Evolutionary conservation across 1,284 basidiomycete genomes (phyloP).

Genomic region (Abortiporus biennis): DNA sequence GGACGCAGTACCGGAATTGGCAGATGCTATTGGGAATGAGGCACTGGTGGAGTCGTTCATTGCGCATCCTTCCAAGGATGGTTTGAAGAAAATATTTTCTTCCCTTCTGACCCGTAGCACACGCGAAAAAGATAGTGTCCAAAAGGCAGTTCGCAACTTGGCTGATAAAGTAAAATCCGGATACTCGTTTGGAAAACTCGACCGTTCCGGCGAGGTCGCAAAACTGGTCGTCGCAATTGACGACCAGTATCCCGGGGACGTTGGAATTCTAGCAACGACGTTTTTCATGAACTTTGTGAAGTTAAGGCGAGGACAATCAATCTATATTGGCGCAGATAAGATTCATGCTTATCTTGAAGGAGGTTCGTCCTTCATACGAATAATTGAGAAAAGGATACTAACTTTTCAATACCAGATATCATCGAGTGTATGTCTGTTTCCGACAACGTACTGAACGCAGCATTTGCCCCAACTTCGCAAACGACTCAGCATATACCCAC

Average conservation of each 20-base stretch:
- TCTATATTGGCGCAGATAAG: conserved; percentile 92
- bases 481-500: conserved; percentile 89
- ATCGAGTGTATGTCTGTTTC: conserved; percentile 97
- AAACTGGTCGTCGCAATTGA: conserved; percentile 71
- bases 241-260: conserved; percentile 82
- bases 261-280: conserved; percentile 81
- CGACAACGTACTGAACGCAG: conserved; percentile 97
- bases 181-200: too few relatives aligned
- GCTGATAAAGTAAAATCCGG: conserved; percentile 11
- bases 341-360: conserved; percentile 95
- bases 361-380: conserved; percentile 40
- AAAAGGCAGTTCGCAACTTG: conserved; percentile 11
- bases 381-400: not conserved
- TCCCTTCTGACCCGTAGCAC: conserved; percentile 58
- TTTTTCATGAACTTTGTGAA: conserved; percentile 87
- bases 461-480: conserved; percentile 66
- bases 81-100: conserved; percentile 66
- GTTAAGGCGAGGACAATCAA: conserved; percentile 79
- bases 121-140: conserved; percentile 11
- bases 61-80: conserved; percentile 33
- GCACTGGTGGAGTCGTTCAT: conserved; percentile 10
- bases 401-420: conserved; percentile 57
- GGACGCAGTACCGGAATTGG: conserved; percentile 68
- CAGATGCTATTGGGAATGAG: conserved; percentile 15
- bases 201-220: conserved; percentile 29